A percentile compares a stretch with the other conserved stretches of the same genome.
These are phyloP conservation scores for Chalara sp. DNA, from an alignment of 2,329 filamentous ascomycete species.

Conservation along the genomic window DNA sequence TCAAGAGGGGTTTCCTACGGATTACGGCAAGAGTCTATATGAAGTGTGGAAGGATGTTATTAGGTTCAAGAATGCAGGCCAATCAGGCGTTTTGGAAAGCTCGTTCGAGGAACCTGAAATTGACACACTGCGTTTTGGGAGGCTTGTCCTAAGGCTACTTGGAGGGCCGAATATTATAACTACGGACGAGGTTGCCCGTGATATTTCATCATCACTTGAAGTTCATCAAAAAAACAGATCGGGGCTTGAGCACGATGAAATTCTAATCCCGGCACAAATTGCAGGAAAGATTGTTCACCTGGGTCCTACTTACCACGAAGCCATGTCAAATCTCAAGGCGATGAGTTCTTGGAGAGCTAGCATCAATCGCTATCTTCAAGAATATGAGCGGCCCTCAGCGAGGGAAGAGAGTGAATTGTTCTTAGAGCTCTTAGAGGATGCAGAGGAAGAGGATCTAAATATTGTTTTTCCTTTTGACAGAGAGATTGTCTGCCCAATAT, in stretches of 20 bases:
- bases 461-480: neutral
- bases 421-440: neutral
- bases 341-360: slow-evolving; percentile 3
- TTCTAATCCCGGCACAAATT: slow-evolving; percentile 4
- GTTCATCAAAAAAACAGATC: neutral
- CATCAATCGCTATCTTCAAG: slow-evolving; percentile 1
- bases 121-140: slow-evolving; percentile 4
- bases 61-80: slow-evolving; percentile 15
- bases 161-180: neutral
- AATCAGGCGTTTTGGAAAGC: no score
- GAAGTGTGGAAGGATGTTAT: slow-evolving; percentile 26
- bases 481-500: neutral
- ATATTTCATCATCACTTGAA: neutral
- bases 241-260: neutral
- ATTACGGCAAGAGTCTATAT: slow-evolving; percentile 21
- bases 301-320: slow-evolving; percentile 4
- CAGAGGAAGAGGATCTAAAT: neutral
- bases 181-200: neutral
- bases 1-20: slow-evolving; percentile 20
- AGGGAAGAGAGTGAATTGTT: slow-evolving; percentile 8
- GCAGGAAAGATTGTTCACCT: slow-evolving; percentile 3
- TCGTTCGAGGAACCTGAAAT: neutral
- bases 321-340: slow-evolving; percentile 2
- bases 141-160: slow-evolving; percentile 4
- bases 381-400: neutral